Base-by-base conservation (phyloP, 2,329 filamentous ascomycete genomes). In the Rhynchosporium graminicola region DNA sequence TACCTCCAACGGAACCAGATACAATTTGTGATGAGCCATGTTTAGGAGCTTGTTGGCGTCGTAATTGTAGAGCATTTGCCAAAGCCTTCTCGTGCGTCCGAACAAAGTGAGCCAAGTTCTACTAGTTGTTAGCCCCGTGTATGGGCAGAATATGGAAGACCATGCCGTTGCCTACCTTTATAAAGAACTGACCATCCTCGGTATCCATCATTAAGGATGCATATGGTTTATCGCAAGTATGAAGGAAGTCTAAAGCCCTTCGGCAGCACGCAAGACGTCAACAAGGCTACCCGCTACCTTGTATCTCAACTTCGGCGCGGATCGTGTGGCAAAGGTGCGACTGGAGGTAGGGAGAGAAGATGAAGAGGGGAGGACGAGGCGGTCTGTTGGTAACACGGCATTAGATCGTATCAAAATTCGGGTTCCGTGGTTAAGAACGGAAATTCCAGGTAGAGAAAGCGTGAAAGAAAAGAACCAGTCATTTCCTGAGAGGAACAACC, bases 31-130 rank as follows among this genome's bases (percentile, higher is more conserved):
- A 87, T 61, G 85, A 78, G 69, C 83, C 85, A 86, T 93, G 87
- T 71, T 88, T 89, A 66, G 85, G 80, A 46, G 82, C 79, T 66
- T 85, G 83, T 72, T 91, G 88, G 71, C 91, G 87, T 76, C 89
- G 88, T 71, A 96, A 83, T 77, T 97, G 94, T 66, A 97, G 82
- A 71, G 94, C 94, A 80, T 98, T 98, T 74, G 95, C 95, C 67
- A 99, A 85, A 43, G 93, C 94, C 79, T 96, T 96, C 79, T 99
- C 95, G 80, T 99, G 92, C 61, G 92, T 97, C 67, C 93, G 92
- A 78, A 99, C 92, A 78, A 97, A 98, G 79, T 89, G 89, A 75
- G 94, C 93, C 76, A 99, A 84, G 83, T 96, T 95, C 94, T 97
- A 76, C 63, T 45, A 59, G 36, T 65, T 51, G 58, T 65, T 62